A percentile compares a stretch with the other conserved stretches of the same genome.
phyloP scores from a whole-genome alignment of 352 stramenopile genomes.

The Globisporangium perplexum region DNA sequence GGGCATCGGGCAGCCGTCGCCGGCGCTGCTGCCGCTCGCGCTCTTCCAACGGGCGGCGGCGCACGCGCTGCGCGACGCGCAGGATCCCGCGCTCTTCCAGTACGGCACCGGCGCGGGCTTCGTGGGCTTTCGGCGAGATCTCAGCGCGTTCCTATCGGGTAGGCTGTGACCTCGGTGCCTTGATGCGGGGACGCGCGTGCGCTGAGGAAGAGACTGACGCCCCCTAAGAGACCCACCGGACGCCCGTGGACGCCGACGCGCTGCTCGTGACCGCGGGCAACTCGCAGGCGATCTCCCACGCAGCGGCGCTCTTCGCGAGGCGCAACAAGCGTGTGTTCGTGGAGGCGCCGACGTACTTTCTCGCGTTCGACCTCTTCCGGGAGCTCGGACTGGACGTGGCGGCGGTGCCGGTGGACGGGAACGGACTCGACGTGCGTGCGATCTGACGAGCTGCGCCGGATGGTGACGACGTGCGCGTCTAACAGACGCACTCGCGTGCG shows the following conservation, averaged over 20 bases:
- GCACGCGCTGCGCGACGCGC: conserved; percentile 37
- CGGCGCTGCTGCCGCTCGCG: conserved; percentile 65
- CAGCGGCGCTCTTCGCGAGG: conserved; percentile 65
- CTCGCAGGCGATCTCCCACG: conserved; percentile 88
- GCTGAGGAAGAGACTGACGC: neutral
- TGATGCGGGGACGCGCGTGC: no score
- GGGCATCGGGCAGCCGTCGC: conserved; percentile 75
- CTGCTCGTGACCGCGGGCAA: conserved; percentile 90
- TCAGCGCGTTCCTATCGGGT: conserved; percentile 59
- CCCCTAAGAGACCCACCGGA: conserved; percentile 16
- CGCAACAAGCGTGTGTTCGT: conserved; percentile 86
- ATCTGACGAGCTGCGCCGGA: no score
- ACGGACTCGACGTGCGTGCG: conserved; percentile 60
- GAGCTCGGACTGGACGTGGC: conserved; percentile 82
- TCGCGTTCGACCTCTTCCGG: conserved; percentile 88
- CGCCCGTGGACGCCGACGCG: conserved; percentile 30
- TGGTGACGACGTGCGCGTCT: no score
- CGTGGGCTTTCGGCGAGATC: conserved; percentile 51
- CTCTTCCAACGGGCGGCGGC: conserved; percentile 45
- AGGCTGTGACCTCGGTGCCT: no score
- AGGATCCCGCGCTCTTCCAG: conserved; percentile 62
- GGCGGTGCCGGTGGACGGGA: conserved; percentile 64
- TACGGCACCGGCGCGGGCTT: conserved; percentile 76
- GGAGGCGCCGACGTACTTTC: conserved; percentile 92
- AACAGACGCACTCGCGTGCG: neutral